These are phyloP conservation scores for rapeseed (Brassica napus) DNA, from an alignment of 345 rosid genomes.

Conservation along the genomic window DNA sequence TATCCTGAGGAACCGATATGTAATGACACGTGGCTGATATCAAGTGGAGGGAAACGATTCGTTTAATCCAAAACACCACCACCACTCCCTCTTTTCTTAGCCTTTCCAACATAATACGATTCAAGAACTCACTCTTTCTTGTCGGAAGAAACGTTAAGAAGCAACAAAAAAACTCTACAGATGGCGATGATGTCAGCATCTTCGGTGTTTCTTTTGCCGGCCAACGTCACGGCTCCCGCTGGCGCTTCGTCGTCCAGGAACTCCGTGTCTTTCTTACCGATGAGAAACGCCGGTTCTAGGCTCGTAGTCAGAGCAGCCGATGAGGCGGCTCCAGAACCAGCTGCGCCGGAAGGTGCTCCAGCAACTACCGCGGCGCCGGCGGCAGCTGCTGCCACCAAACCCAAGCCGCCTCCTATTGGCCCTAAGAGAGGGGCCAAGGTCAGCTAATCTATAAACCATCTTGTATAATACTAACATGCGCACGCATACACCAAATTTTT, in stretches of 20 bases:
- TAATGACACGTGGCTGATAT: background rate
- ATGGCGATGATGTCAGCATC: conserved; percentile 5
- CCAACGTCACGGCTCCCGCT: background rate
- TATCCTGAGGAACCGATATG: background rate
- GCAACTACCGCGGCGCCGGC: background rate
- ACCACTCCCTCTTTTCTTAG: background rate
- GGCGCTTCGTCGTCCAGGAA: background rate
- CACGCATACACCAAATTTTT: background rate
- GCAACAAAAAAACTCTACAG: background rate
- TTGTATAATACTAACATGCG: background rate
- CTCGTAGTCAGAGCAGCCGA: conserved; percentile 3
- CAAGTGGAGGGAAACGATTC: conserved; percentile 2
- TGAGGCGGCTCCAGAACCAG: background rate
- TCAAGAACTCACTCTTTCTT: background rate
- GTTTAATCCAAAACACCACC: background rate
- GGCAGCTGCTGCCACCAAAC: background rate
- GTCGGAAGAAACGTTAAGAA: background rate
- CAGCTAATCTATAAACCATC: background rate
- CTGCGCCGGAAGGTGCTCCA: background rate
- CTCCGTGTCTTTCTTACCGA: background rate
- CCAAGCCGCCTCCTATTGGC: background rate
- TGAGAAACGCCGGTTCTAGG: background rate
- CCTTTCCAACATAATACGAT: background rate
- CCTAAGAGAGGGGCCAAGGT: background rate
- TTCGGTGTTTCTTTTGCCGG: background rate